phyloP scores from a whole-genome alignment of 768 basidiomycete genomes.

The Rhizopogon rudus region DNA sequence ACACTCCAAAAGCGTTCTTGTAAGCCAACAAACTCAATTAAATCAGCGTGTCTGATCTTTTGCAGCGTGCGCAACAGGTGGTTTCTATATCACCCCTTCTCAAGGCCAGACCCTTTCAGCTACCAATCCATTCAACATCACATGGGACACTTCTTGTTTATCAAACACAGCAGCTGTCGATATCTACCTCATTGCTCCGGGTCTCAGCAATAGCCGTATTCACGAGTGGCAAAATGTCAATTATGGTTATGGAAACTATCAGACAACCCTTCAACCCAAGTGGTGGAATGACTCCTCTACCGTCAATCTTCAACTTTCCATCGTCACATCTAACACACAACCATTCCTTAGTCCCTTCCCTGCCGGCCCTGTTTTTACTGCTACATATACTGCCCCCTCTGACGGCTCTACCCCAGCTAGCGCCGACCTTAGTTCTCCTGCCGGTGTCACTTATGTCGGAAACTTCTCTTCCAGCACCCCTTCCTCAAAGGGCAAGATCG shows the following conservation, averaged over 20 bases:
- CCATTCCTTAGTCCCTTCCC: conserved; percentile 50
- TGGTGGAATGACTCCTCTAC: conserved; percentile 66
- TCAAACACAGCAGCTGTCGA: conserved; percentile 42
- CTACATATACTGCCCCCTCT: conserved; percentile 47
- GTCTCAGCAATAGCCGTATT: conserved; percentile 35
- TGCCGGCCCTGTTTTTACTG: conserved; percentile 66
- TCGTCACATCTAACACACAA: conserved; percentile 46
- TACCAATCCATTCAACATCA: conserved; percentile 45
- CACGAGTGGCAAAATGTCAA: conserved; percentile 56
- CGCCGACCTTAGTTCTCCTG: conserved; percentile 34
- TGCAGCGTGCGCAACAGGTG: conserved; percentile 49
- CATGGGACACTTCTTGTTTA: conserved; percentile 65
- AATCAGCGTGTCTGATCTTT: not conserved
- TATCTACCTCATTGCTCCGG: conserved; percentile 63
- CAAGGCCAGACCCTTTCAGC: conserved; percentile 42
- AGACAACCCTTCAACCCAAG: conserved; percentile 46
- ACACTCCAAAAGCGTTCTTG: conserved; percentile 20
- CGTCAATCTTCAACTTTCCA: conserved; percentile 51
- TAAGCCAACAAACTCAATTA: conserved; percentile 5
- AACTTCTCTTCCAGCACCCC: conserved; percentile 30
- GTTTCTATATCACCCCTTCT: conserved; percentile 56
- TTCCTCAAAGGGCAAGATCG: conserved; percentile 51
- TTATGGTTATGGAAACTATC: conserved; percentile 43
- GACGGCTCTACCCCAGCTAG: conserved; percentile 33
- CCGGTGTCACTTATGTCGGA: conserved; percentile 36